These are phyloP conservation scores for Haberlea rhodopensis DNA, from an alignment of 257 asterid species.

Conservation along the genomic window DNA sequence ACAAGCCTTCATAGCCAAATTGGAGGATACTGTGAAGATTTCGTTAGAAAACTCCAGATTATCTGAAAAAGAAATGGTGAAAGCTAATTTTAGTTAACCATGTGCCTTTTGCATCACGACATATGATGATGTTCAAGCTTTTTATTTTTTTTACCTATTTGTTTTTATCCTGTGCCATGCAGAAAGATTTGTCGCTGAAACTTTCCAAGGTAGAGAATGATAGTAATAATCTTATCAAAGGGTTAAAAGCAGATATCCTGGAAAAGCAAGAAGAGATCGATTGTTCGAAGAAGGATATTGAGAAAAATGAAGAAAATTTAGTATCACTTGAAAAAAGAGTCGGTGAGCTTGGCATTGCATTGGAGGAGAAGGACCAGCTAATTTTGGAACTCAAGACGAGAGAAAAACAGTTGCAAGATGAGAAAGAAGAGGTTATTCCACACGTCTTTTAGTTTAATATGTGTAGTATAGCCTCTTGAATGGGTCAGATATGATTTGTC, in stretches of 20 bases:
- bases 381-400: slow-evolving; percentile 53
- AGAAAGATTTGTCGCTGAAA: slow-evolving; percentile 68
- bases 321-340: slow-evolving; percentile 60
- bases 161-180: slow-evolving; percentile 39
- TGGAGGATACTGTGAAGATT: slow-evolving; percentile 55
- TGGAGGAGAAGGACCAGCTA: slow-evolving; percentile 68
- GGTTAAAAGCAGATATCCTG: slow-evolving; percentile 57
- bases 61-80: slow-evolving; percentile 71
- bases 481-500: slow-evolving; percentile 24
- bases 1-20: slow-evolving; percentile 51
- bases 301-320: slow-evolving; percentile 45
- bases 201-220: slow-evolving; percentile 61
- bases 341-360: slow-evolving; percentile 46
- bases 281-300: slow-evolving; percentile 53
- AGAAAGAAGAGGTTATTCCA: slow-evolving; percentile 64
- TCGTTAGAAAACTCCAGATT: slow-evolving; percentile 58
- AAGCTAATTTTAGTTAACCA: slow-evolving; percentile 32
- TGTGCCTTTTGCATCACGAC: slow-evolving; percentile 26
- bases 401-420: slow-evolving; percentile 63
- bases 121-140: slow-evolving; percentile 21
- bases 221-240: slow-evolving; percentile 50
- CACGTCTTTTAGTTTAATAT: slow-evolving; percentile 21
- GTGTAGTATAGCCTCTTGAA: slow-evolving; percentile 23
- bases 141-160: slow-evolving; percentile 22
- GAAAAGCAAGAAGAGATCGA: slow-evolving; percentile 63